Base-by-base conservation (phyloP, 2,329 filamentous ascomycete species). In the Xylaria sp. region DNA sequence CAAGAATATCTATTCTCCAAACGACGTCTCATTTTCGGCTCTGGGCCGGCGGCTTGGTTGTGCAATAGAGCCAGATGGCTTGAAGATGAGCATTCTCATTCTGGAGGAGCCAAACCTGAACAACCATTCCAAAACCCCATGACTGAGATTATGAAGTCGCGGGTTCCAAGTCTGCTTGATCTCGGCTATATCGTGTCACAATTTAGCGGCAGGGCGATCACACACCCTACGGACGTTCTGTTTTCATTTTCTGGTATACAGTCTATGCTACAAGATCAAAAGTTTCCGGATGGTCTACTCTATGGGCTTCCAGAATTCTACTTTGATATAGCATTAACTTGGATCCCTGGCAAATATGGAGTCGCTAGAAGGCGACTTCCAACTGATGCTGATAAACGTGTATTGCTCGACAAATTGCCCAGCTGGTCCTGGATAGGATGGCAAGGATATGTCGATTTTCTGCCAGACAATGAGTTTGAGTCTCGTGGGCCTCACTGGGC, bases 381-480 rank as follows among this genome's bases (percentile, higher is more conserved):
- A 5, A 5, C 15, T 9, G 23, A 59, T 4, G 28, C 45, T 3
- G 4, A 23, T n/a, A n/a, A 9, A 28, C 30, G 36, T n/a, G 20
- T 18, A 15, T 39, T 60, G 20, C 43, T 34, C 32, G 32, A 60
- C 32, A 50, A 60, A 20, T 30, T 60, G 20, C 58, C 58, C 4
- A 60, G 30, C 28, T 60, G 58, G 58, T 60, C 58, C 9, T 60
- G 58, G 58, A 60, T 60, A 20, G 58, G 58, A 32, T 60, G 58
- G 58, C 30, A 60, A 39, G 58, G 43, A 18, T 3, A 1, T 7
- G 58, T 50, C 13, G 30, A 36, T 12, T 39, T 20, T 20, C 15
- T 36, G 5, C 28, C 30, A 8, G 58, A 60, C 58, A 60, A 30
- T 30, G 58, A 60, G 28, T 60, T 48, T 15, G 58, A 60, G 45